Percentiles rank a stretch among this genome's conserved stretches.
phyloP scores from a whole-genome alignment of 441 rosid genomes.

The Erodium texanum region DNA sequence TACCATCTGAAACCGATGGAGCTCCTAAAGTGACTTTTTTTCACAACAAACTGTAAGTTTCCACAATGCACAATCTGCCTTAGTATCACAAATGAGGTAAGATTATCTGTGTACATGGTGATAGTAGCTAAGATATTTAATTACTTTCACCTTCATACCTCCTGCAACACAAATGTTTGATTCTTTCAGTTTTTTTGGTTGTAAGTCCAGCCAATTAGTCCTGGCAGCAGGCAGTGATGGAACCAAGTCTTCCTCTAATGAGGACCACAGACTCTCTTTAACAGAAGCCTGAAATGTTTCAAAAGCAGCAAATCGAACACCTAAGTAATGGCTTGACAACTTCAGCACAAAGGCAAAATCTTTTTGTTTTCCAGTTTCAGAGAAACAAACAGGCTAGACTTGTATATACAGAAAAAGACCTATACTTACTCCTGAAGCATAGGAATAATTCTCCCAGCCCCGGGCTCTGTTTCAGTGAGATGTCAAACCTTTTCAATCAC shows the following conservation, averaged over 20 bases:
- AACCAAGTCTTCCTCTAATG: constrained; percentile 81
- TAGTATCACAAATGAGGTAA: constrained; percentile 1
- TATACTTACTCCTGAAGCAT: neutral
- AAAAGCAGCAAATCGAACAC: constrained; percentile 11
- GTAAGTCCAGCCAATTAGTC: constrained; percentile 93
- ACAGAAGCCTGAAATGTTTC: constrained; percentile 48
- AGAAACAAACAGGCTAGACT: neutral
- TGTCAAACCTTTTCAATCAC: neutral
- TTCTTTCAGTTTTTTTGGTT: constrained; percentile 64
- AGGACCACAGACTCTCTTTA: constrained; percentile 69
- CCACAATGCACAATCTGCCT: neutral
- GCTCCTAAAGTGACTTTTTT: neutral
- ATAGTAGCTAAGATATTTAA: constrained; percentile 1
- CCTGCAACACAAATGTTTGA: constrained; percentile 93
- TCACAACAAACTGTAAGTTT: neutral
- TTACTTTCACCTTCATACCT: constrained; percentile 66
- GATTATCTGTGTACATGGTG: neutral
- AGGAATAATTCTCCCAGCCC: neutral
- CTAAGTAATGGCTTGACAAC: constrained; percentile 8
- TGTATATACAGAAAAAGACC: neutral
- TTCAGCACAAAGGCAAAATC: constrained; percentile 5
- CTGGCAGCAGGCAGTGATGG: constrained; percentile 65
- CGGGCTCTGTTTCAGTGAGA: neutral
- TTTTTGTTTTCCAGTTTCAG: neutral
- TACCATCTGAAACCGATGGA: neutral